Base-by-base conservation (phyloP, 306 rosid genomes). In the Astragalus glycyphyllos region DNA sequence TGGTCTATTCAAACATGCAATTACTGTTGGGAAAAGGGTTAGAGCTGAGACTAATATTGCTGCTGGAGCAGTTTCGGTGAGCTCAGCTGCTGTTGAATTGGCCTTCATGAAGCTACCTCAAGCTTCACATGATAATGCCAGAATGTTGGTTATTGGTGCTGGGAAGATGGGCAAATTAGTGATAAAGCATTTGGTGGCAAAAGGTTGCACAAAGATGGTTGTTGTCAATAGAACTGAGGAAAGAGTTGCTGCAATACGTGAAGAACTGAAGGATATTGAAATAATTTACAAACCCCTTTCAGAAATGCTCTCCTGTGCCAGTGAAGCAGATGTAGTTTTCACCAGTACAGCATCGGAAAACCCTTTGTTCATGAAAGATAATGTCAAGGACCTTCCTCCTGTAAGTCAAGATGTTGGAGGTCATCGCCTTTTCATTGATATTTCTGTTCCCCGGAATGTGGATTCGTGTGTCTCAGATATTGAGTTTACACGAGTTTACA, bases 111-210 rank as follows among this genome's bases (percentile, higher is more conserved):
- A 95, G 85, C 84, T 95, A 72, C 97, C 99, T 16, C 86, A 77
- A 73, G 44, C 83, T 49, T 86, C 96, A 5, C 90, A 85, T 71
- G 86, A 79, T 53, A 80, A 65, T 71, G 90, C 90, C 46, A 83
- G 87, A 58, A 91, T 95, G 89, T 75, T 95, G 83, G 86, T 91
- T 62, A 78, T 95, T 29, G 99, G 99, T 81, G 97, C 96, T 16
- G 99, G 99, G 20, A 95, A 95, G 86, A 95, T 95, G 99, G 99
- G 97, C 55, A 95, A 95, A 82, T 95, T 95, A 73, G 97, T 94
- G 58, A 94, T 94, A 76, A 94, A 94, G 76, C 98, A 94, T 80
- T 84, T 91, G 88, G 96, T 81, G 11, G 87, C 99, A 51, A 95
- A 95, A 86, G 97, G 99, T 58, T 89, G 97, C 77, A 82, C 76